Evolutionary conservation across 441 rosid genomes (phyloP).

Genomic region (Adansonia rubrostipa): DNA sequence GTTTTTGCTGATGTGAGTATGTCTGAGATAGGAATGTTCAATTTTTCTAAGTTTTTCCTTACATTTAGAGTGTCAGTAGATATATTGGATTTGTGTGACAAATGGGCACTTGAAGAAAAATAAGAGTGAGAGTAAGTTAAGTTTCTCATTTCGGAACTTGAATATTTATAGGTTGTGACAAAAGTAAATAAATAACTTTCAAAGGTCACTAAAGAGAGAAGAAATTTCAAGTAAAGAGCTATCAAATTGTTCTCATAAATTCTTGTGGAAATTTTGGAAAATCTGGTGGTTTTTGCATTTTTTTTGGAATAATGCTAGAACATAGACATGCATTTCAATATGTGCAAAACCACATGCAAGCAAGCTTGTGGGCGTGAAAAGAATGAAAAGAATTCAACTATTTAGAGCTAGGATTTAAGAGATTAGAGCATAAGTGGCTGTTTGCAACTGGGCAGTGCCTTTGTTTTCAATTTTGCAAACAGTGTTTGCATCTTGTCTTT

Average conservation of each 20-base stretch:
- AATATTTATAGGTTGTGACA: neutral
- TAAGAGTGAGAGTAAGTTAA: neutral
- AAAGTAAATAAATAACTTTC: neutral
- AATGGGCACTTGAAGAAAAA: neutral
- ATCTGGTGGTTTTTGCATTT: neutral
- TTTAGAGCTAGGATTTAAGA: neutral
- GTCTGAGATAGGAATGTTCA: neutral
- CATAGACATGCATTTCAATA: neutral
- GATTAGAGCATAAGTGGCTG: neutral
- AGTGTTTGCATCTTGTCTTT: neutral
- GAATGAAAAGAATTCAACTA: neutral
- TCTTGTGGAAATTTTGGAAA: neutral
- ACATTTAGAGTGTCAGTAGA: neutral
- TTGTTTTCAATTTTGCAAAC: neutral
- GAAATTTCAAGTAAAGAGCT: neutral
- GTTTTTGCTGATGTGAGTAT: neutral
- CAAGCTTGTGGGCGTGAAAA: neutral
- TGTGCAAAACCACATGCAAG: neutral
- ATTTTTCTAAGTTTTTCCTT: neutral
- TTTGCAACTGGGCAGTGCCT: neutral
- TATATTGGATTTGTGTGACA: neutral
- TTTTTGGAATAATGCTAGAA: neutral
- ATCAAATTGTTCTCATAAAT: neutral
- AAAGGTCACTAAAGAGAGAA: neutral
- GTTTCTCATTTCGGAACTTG: constrained; percentile 1